Percentiles rank a stretch among this genome's conserved stretches.
Evolutionary conservation across 805 yeast genomes (phyloP).

Genomic region (Candida cerambycidarum): DNA sequence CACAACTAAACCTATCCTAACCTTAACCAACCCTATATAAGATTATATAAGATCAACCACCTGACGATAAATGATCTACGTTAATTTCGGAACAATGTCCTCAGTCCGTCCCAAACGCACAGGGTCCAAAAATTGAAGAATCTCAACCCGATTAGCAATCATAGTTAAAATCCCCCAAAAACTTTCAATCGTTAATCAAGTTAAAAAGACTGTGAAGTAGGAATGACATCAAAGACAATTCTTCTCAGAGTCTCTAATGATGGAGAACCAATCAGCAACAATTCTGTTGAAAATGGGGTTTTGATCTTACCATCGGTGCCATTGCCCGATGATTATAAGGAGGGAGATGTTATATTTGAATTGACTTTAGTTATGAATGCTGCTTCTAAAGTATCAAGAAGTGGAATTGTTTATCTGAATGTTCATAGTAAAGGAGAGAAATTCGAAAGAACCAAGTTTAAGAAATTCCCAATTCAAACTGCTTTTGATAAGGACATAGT

Average conservation of each 20-base stretch:
- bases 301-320: constrained; percentile 50
- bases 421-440: constrained; percentile 49
- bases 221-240: constrained; percentile 26
- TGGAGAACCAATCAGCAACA: constrained; percentile 47
- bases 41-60: too few relatives aligned
- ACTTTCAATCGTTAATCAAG: too few relatives aligned
- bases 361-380: constrained; percentile 70
- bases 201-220: too few relatives aligned
- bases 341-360: constrained; percentile 44
- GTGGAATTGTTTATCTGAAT: constrained; percentile 74
- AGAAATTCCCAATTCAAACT: constrained; percentile 49
- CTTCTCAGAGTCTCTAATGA: constrained; percentile 46
- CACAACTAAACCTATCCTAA: too few relatives aligned
- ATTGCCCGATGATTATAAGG: constrained; percentile 28
- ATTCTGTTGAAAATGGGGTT: constrained; percentile 45
- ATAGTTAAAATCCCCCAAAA: too few relatives aligned
- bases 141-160: constrained; percentile 1
- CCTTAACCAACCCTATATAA: too few relatives aligned
- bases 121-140: background rate
- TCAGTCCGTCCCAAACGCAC: background rate
- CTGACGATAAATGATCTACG: too few relatives aligned
- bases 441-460: constrained; percentile 60
- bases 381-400: constrained; percentile 68
- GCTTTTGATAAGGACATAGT: constrained; percentile 63
- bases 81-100: too few relatives aligned